Base-by-base conservation (phyloP, 192 early-diverging fungal genomes). In the Geosiphon pyriformis region DNA sequence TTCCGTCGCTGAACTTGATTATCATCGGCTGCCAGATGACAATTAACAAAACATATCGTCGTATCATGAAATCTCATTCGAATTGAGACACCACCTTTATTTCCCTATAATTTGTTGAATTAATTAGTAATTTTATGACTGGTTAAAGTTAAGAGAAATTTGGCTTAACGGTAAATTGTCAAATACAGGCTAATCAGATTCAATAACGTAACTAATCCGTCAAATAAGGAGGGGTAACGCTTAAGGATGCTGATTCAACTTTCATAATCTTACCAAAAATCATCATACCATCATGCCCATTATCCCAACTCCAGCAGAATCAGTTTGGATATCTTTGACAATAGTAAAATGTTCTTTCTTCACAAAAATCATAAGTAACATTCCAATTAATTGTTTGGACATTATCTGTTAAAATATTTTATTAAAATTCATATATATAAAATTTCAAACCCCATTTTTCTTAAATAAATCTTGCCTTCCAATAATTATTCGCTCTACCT, bases 71-170 rank as follows among this genome's bases (percentile, higher is more conserved):
- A 84, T 20, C 83, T 76, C 49, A 98, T 72, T 22, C 95, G 81
- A 35, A 95, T 83, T 1, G 88, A 87, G 6, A 94, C 89, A 0
- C 88, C 92, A 22, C 96, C 96, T 79, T 99, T 99, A 76, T 99
- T 99, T 35, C 94, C 96, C 88, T 88, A 70, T n/a, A 31, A 23
- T 49, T 20, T 66, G 26, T 52, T 52, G 50, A 4, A 52, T 10
- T 10, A 20, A 52, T 52, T 20, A 52, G 22, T 20, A 7, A n/a
- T 52, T 20, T 20, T 20, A 4, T n/a, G n/a, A n/a, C n/a, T n/a
- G n/a, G n/a, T n/a, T n/a, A n/a, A n/a, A n/a, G n/a, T n/a, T n/a
- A n/a, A n/a, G n/a, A n/a, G n/a, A n/a, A n/a, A n/a, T n/a, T n/a
- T n/a, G n/a, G n/a, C n/a, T n/a, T n/a, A n/a, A n/a, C n/a, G n/a